phyloP scores from a whole-genome alignment of 176 grass and related monocot species.

The Zea mays region Zm-B73-REFERENCE-NAM-5.0 NC_050099.1:641501-642000 shows the following conservation, averaged over 20 bases:
- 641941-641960: background rate
- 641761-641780: background rate
- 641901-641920: background rate
- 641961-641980: background rate
- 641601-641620: slow-evolving; percentile 39
- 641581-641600: background rate
- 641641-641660: slow-evolving; percentile 46
- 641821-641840: slow-evolving; percentile 42
- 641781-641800: slow-evolving; percentile 44
- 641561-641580: slow-evolving; percentile 22
- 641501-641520: slow-evolving; percentile 21
- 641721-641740: background rate
- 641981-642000: background rate
- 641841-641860: slow-evolving; percentile 9
- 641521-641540: slow-evolving; percentile 31
- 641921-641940: background rate
- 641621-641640: slow-evolving; percentile 34
- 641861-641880: background rate
- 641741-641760: background rate
- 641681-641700: slow-evolving; percentile 53
- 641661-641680: slow-evolving; percentile 40
- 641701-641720: background rate
- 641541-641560: slow-evolving; percentile 48
- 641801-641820: slow-evolving; percentile 56
- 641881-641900: slow-evolving; percentile 1